These are phyloP conservation scores for Protostelium mycophagum DNA, from an alignment of 78 protist genomes.

Conservation along the genomic window DNA sequence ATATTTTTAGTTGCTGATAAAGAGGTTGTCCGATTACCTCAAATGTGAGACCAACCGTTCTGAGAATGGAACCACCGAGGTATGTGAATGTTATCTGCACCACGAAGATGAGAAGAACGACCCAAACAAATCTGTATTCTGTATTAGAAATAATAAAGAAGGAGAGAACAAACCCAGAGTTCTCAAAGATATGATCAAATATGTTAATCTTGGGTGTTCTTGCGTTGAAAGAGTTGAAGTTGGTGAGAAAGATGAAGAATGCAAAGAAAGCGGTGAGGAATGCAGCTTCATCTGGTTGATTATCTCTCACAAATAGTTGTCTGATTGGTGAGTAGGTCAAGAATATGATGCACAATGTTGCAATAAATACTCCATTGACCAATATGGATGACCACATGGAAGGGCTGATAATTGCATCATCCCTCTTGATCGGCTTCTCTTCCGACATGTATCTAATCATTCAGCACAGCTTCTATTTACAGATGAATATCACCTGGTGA, in stretches of 20 bases:
- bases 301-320: constrained; percentile 22
- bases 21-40: too few species aligned
- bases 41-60: constrained; percentile 51
- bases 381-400: constrained; percentile 68
- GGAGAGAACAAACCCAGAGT: constrained; percentile 34
- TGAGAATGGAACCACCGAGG: constrained; percentile 55
- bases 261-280: constrained; percentile 78
- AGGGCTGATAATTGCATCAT: constrained; percentile 39
- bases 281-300: constrained; percentile 32
- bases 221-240: constrained; percentile 82
- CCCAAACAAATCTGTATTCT: background rate
- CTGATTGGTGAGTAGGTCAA: constrained; percentile 21
- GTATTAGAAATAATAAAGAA: background rate
- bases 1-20: too few species aligned
- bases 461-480: constrained; percentile 28
- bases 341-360: constrained; percentile 26
- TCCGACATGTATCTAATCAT: constrained; percentile 47
- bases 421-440: constrained; percentile 59
- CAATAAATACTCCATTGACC: constrained; percentile 55
- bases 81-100: constrained; percentile 64
- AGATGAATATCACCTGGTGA: background rate
- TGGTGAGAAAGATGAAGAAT: constrained; percentile 68
- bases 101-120: constrained; percentile 49
- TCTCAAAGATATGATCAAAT: constrained; percentile 51
- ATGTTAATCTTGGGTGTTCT: constrained; percentile 50